Conservation (phyloP, 2,329 filamentous ascomycete species). For the Ceratocystis ficicola region DNA sequence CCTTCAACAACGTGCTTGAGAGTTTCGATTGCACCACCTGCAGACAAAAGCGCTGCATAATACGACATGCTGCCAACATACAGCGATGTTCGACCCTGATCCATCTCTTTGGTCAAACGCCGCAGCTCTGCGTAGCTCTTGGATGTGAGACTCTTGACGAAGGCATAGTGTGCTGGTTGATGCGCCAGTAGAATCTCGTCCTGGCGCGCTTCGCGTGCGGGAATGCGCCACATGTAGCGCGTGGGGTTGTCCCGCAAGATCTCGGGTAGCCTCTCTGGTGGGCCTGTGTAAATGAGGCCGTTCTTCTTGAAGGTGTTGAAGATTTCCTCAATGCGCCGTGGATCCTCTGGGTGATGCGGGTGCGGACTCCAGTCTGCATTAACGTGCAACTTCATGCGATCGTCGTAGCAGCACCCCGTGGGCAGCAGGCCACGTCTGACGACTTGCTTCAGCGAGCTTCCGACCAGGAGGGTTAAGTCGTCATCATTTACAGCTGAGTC, state of each 20-base stretch:
- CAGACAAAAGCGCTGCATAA: slow-evolving; percentile 68
- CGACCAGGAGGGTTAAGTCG: slow-evolving; percentile 23
- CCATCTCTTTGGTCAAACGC: slow-evolving; percentile 48
- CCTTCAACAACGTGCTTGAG: slow-evolving; percentile 79
- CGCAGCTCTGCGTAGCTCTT: slow-evolving; percentile 54
- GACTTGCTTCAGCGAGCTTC: slow-evolving; percentile 30
- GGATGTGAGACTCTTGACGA: slow-evolving; percentile 50
- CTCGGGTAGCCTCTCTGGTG: slow-evolving; percentile 41
- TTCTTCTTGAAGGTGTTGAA: slow-evolving; percentile 77
- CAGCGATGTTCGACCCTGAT: slow-evolving; percentile 59
- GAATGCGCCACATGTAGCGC: slow-evolving; percentile 62
- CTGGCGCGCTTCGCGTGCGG: slow-evolving; percentile 61
- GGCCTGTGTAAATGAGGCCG: slow-evolving; percentile 58
- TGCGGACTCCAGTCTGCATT: slow-evolving; percentile 63
- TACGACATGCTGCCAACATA: slow-evolving; percentile 77
- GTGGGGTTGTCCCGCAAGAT: slow-evolving; percentile 44
- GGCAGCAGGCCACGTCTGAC: slow-evolving; percentile 43
- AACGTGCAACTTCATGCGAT: slow-evolving; percentile 88
- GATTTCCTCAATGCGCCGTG: slow-evolving; percentile 81
- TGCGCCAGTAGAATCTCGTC: slow-evolving; percentile 76
- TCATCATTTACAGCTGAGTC: slow-evolving; percentile 23
- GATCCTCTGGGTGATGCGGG: slow-evolving; percentile 88
- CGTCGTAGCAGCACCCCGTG: slow-evolving; percentile 79
- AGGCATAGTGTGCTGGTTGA: slow-evolving; percentile 61
- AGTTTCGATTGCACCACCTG: slow-evolving; percentile 88